Percentiles rank a stretch among this genome's conserved stretches.
These are phyloP conservation scores for Kwoniella dendrophila DNA, from an alignment of 768 basidiomycete genomes.

Conservation along the genomic window DNA sequence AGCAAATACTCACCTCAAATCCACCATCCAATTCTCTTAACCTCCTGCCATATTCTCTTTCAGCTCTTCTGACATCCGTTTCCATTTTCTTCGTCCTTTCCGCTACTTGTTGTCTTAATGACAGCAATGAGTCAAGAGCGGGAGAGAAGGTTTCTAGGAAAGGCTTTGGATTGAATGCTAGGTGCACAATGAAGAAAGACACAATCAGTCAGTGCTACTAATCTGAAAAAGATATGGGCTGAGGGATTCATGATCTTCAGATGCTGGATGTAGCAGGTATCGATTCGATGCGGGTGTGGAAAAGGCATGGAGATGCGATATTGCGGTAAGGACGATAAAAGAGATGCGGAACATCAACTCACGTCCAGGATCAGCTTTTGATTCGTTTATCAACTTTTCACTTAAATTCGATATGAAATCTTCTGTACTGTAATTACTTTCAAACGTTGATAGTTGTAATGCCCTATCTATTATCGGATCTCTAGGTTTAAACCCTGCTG, in stretches of 20 bases:
- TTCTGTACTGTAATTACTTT: slow-evolving; percentile 67
- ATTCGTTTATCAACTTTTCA: slow-evolving; percentile 83
- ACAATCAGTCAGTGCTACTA: neutral
- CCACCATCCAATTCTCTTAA: slow-evolving; percentile 90
- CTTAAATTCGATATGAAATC: slow-evolving; percentile 83
- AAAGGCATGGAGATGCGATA: neutral
- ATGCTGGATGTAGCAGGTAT: slow-evolving; percentile 56
- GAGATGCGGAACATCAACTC: slow-evolving; percentile 54
- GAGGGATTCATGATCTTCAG: neutral
- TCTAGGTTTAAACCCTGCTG: slow-evolving; percentile 10
- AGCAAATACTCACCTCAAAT: slow-evolving; percentile 71
- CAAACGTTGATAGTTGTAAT: slow-evolving; percentile 58
- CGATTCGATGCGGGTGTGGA: slow-evolving; percentile 5
- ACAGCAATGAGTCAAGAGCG: slow-evolving; percentile 83
- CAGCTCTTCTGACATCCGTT: slow-evolving; percentile 81
- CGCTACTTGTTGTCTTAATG: slow-evolving; percentile 86
- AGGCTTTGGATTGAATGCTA: slow-evolving; percentile 84
- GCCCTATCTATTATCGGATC: slow-evolving; percentile 62
- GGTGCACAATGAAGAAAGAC: neutral
- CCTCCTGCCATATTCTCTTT: slow-evolving; percentile 90
- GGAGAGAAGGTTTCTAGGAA: slow-evolving; percentile 91
- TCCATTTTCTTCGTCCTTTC: slow-evolving; percentile 88
- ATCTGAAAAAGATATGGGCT: neutral
- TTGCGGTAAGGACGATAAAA: neutral
- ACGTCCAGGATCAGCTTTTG: slow-evolving; percentile 81